Base-by-base conservation (phyloP, 2,329 filamentous ascomycete genomes). In the Monosporascus sp. region DNA sequence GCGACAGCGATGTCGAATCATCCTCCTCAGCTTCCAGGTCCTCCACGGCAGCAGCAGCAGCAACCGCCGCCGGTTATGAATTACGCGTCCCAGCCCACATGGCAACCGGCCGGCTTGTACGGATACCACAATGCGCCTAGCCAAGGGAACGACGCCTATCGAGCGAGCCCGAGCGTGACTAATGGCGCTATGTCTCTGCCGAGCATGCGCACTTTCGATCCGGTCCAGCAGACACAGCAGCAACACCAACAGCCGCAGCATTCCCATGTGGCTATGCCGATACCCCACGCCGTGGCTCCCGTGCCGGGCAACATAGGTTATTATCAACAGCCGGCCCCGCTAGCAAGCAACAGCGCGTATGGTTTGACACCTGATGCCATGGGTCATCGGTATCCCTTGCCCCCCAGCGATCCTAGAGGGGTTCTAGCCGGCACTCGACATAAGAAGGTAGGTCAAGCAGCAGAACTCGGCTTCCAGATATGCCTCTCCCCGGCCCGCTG, bases 401-500 rank as follows among this genome's bases (percentile, higher is more conserved):
- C 76, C 35, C 69, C 72, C 7, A 73, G 74, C 49, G 79, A 81
- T 52, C 75, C 77, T 37, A 72, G 77, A 47, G 68, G 70, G 49
- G 66, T 78, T 47, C 57, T 79, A 47, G 72, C 73, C 43, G 71
- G 73, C 46, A 73, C 76, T 49, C 76, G 78, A 20, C 77, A 80
- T 41, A 83, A 83, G 61, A 83, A 83, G 78, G 80, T 82, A 74
- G 24, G 43, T 27, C 3, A 27, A 46, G 11, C 24, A 46, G 31
- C 11, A 15, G 39, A 43, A 20, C 18, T 14, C 39, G 17, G 6
- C 37, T 55, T 52, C 43, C 44, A 37, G 25, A 46, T 47, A 47
- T 25, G 24, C 37, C 37, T 27, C 50, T 48, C 20, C 31, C 18
- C 39, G 25, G 6, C 49, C 20, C 37, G 47, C 9, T 14, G 22